These are phyloP conservation scores for Tulasnella sp. DNA, from an alignment of 768 basidiomycete species.

Conservation along the genomic window DNA sequence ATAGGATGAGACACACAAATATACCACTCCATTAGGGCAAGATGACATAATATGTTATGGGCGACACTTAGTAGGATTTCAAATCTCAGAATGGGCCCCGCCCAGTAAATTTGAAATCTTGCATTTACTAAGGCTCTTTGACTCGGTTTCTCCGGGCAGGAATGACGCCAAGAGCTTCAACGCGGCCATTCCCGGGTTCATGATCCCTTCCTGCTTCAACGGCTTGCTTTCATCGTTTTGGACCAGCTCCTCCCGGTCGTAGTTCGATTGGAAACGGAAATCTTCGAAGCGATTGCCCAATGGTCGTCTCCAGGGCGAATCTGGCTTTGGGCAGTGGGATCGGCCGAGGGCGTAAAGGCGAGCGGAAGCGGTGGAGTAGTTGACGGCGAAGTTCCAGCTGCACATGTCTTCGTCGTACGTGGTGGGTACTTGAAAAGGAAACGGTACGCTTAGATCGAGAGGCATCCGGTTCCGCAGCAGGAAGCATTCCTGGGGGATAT, in stretches of 20 bases:
- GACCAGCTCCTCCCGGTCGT: background rate
- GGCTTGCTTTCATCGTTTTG: background rate
- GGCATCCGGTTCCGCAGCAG: background rate
- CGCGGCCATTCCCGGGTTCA: background rate
- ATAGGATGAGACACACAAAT: no score
- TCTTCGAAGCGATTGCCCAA: background rate
- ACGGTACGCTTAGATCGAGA: background rate
- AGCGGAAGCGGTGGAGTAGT: background rate
- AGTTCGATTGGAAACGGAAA: background rate
- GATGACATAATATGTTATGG: no score
- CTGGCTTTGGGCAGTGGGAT: background rate
- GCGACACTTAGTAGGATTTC: no score
- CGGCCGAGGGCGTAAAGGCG: background rate
- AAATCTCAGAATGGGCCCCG: no score
- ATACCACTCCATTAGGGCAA: no score
- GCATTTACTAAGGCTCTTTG: no score
- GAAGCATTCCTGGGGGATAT: background rate
- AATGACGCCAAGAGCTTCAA: background rate
- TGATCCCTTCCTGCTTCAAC: background rate
- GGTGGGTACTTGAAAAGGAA: background rate
- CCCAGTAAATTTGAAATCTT: no score
- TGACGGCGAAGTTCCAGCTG: background rate
- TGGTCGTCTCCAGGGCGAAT: background rate
- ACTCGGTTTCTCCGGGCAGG: background rate
- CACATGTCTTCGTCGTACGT: background rate